Conservation (phyloP, 2,329 filamentous ascomycete genomes). For the Aspergillus texensis region DNA sequence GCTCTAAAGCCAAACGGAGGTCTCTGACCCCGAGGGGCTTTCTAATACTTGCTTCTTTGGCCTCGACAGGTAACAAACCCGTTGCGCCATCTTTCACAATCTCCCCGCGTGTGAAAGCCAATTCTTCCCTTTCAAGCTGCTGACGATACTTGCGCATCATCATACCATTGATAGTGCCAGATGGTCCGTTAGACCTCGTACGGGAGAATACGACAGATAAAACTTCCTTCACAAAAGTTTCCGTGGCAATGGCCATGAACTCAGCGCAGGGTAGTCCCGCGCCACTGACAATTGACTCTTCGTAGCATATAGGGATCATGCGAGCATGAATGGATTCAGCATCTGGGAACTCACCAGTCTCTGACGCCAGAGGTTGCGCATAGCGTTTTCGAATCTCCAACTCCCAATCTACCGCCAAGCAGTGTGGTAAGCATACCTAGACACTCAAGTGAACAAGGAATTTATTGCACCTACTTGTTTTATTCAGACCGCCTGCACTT, state of each 20-base stretch:
- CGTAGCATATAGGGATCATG: slow-evolving; percentile 68
- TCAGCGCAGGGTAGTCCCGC: slow-evolving; percentile 58
- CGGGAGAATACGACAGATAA: slow-evolving; percentile 58
- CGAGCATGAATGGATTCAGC: slow-evolving; percentile 58
- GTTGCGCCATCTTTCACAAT: slow-evolving; percentile 69
- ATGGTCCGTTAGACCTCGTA: slow-evolving; percentile 60
- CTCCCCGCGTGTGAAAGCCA: slow-evolving; percentile 71
- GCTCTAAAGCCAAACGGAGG: slow-evolving; percentile 71
- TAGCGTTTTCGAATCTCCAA: slow-evolving; percentile 68
- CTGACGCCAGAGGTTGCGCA: slow-evolving; percentile 61
- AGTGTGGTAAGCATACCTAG: slow-evolving; percentile 19
- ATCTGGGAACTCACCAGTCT: slow-evolving; percentile 66
- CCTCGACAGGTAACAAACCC: slow-evolving; percentile 78
- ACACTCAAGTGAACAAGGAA: slow-evolving; percentile 12
- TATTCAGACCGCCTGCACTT: slow-evolving; percentile 73
- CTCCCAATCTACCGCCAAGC: slow-evolving; percentile 56
- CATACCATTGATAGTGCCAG: slow-evolving; percentile 69
- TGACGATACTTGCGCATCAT: slow-evolving; percentile 77
- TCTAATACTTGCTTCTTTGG: slow-evolving; percentile 72
- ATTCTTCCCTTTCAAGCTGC: slow-evolving; percentile 76
- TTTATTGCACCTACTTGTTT: slow-evolving; percentile 64
- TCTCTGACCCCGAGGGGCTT: slow-evolving; percentile 77
- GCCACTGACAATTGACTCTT: slow-evolving; percentile 61
- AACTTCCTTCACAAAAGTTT: slow-evolving; percentile 65
- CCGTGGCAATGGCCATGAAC: slow-evolving; percentile 62